Base-by-base conservation (phyloP, 1,284 basidiomycete genomes). In the Trichosporon coremiiforme region DNA sequence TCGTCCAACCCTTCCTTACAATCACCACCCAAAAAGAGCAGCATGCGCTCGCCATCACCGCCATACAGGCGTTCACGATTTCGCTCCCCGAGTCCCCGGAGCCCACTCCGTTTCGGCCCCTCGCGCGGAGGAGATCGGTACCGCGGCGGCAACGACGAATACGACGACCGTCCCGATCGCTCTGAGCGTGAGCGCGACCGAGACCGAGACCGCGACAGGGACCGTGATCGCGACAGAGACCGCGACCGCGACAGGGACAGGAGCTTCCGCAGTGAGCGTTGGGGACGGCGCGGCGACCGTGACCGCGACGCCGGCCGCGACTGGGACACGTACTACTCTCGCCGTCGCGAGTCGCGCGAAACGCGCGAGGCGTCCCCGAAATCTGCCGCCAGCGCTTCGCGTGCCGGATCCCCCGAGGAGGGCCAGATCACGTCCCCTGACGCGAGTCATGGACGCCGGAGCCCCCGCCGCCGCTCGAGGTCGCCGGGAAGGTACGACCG, bases 401-500 rank as follows among this genome's bases (percentile, higher is more conserved):
- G 76, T 38, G 78, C 76, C 10, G 78, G 71, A 0, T 73, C 78
- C 15, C 80, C 80, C 3, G 80, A 81, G 74, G 80, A 81, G 68
- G 80, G 80, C 0, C 80, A 81, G 64, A 81, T 81, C 55, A 78
- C 77, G 4, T 79, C 77, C 0, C 78, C 74, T 0, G 68, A 69
- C 0, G 29, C 25, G 9, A 29, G 29, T 29, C 25, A 10, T 12
- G 55, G 55, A 17, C 25, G 55, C 1, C 55, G 55, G 2, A 31
- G 25, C 12, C 20, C 64, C 7, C 62, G 67, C 29, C 64, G 71
- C 15, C 65, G 71, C 12, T 50, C 36, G 5, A 41, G 65, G 22
- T 67, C 69, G 9, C 66, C 68, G 3, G 45, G 17, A 17, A 63
- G 53, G 9, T 65, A 36, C 62, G 70, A 71, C 65, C 17, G 64